Evolutionary conservation across 495 filamentous ascomycete genomes (phyloP).

Genomic region (Penicillium crystallinum): DNA sequence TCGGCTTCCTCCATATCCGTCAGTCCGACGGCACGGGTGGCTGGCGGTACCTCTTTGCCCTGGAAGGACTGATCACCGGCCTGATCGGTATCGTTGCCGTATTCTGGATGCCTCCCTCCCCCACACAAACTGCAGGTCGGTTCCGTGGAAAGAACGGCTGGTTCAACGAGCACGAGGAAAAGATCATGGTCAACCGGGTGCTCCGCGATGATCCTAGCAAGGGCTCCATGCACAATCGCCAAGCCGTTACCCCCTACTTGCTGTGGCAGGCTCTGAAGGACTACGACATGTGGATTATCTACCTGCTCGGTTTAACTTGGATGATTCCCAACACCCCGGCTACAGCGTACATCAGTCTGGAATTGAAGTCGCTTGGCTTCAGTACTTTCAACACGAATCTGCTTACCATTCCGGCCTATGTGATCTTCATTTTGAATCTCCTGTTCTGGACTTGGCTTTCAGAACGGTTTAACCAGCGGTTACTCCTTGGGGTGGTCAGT

Average conservation of each 20-base stretch:
- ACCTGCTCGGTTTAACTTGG: slow-evolving; percentile 55
- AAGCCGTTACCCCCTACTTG: slow-evolving; percentile 52
- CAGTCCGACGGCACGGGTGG: slow-evolving; percentile 54
- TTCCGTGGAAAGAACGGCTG: slow-evolving; percentile 64
- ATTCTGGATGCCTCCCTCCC: slow-evolving; percentile 65
- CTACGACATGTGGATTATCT: slow-evolving; percentile 70
- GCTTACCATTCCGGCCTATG: slow-evolving; percentile 59
- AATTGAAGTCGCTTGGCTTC: slow-evolving; percentile 56
- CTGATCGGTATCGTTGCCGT: slow-evolving; percentile 60
- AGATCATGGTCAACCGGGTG: slow-evolving; percentile 57
- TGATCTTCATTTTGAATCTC: slow-evolving; percentile 43
- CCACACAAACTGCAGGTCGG: slow-evolving; percentile 62
- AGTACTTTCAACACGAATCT: slow-evolving; percentile 64
- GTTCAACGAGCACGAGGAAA: slow-evolving; percentile 56
- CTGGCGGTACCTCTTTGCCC: slow-evolving; percentile 68
- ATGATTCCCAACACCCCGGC: slow-evolving; percentile 50
- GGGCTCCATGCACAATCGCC: slow-evolving; percentile 55
- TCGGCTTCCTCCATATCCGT: slow-evolving; percentile 64
- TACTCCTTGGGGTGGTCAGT: slow-evolving; percentile 45
- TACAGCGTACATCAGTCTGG: slow-evolving; percentile 57
- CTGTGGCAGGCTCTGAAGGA: slow-evolving; percentile 58
- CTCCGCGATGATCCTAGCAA: slow-evolving; percentile 61
- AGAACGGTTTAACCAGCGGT: slow-evolving; percentile 48
- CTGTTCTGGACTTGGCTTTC: slow-evolving; percentile 49
- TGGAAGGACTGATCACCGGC: slow-evolving; percentile 51